Evolutionary conservation across 306 rosid genomes (phyloP).

Genomic region (Cicer cuneatum): DNA sequence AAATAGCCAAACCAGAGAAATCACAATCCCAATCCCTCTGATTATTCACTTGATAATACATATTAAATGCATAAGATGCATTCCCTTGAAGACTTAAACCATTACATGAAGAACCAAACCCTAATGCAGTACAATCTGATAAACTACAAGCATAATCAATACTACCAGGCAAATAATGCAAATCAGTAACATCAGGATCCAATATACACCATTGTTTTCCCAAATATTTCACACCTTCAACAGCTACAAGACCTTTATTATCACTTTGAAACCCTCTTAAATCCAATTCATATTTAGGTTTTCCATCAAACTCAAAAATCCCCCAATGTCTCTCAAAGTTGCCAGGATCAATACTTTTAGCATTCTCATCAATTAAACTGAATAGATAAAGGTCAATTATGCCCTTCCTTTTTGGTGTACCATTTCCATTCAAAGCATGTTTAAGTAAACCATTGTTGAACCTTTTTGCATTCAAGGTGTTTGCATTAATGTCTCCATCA

Average conservation of each 20-base stretch:
- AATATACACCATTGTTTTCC: conserved; percentile 73
- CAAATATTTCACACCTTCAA: conserved; percentile 66
- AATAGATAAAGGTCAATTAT: conserved; percentile 65
- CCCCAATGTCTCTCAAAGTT: conserved; percentile 97
- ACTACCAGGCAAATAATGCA: conserved; percentile 59
- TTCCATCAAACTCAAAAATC: conserved; percentile 84
- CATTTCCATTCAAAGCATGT: conserved; percentile 68
- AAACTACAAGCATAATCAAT: conserved; percentile 74
- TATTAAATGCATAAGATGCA: conserved; percentile 77
- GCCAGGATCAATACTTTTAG: conserved; percentile 73
- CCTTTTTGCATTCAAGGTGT: conserved; percentile 57
- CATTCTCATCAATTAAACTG: conserved; percentile 78
- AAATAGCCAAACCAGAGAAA: conserved; percentile 46
- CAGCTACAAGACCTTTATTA: conserved; percentile 62
- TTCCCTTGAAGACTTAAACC: conserved; percentile 61
- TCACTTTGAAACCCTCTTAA: conserved; percentile 48
- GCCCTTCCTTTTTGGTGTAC: conserved; percentile 79
- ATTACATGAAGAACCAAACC: conserved; percentile 90
- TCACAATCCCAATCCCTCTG: conserved; percentile 63
- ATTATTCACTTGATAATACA: conserved; percentile 67
- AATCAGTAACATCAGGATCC: conserved; percentile 54
- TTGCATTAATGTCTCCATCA: conserved; percentile 74
- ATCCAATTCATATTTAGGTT: conserved; percentile 84
- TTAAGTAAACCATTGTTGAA: conserved; percentile 71
- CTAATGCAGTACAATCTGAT: conserved; percentile 89